Conservation (phyloP, 495 filamentous ascomycete genomes). For the Penicillium manginii region DNA sequence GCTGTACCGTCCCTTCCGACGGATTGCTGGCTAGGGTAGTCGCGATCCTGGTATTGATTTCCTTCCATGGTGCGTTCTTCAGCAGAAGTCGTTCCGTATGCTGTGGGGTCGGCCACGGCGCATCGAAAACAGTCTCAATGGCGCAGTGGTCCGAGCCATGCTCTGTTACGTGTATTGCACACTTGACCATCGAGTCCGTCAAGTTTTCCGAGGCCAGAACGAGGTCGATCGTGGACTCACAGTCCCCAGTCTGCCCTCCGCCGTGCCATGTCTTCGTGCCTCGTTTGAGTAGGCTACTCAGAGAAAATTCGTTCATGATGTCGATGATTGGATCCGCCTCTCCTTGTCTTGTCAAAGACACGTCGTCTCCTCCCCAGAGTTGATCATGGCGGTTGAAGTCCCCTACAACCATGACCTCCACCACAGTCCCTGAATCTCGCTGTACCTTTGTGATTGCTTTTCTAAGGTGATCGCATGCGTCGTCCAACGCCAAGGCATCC, state of each 20-base stretch:
- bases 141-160: constrained; percentile 39
- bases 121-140: constrained; percentile 35
- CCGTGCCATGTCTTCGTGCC: constrained; percentile 36
- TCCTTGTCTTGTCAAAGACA: constrained; percentile 30
- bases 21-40: constrained; percentile 14
- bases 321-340: constrained; percentile 41
- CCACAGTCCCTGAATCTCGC: neutral
- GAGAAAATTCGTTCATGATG: constrained; percentile 33
- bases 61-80: constrained; percentile 36
- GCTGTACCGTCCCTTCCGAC: constrained; percentile 22
- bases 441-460: too few relatives aligned
- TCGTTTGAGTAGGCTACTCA: constrained; percentile 33
- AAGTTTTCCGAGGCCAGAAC: constrained; percentile 28
- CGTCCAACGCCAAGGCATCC: too few relatives aligned
- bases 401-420: constrained; percentile 29
- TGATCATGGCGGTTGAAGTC: constrained; percentile 42
- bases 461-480: too few relatives aligned
- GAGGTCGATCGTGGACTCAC: constrained; percentile 32
- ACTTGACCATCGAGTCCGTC: constrained; percentile 25
- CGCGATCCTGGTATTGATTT: constrained; percentile 28
- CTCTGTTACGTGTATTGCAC: constrained; percentile 29
- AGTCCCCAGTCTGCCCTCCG: constrained; percentile 21
- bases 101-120: constrained; percentile 11
- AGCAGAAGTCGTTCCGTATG: constrained; percentile 28
- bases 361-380: constrained; percentile 40